Evolutionary conservation across 805 yeast species (phyloP).

Genomic region (Cyberlindnera euphorbiiphila): DNA sequence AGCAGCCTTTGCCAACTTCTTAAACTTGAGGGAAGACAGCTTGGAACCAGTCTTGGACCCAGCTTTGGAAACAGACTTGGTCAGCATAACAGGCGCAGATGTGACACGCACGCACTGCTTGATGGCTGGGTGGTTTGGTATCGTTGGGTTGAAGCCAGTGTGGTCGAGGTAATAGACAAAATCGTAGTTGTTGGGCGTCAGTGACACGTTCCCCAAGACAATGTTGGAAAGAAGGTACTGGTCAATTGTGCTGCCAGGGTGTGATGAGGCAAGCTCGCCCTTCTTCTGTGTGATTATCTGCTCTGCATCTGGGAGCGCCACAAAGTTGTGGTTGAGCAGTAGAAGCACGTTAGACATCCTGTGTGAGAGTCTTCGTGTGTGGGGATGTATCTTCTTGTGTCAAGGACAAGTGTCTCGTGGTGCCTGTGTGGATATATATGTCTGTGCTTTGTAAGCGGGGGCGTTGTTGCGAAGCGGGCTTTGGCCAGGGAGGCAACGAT

Average conservation of each 20-base stretch:
- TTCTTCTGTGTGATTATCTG: conserved; percentile 18
- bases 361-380: neutral
- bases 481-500: no score
- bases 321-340: conserved; percentile 25
- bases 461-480: no score
- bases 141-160: conserved; percentile 20
- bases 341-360: conserved; percentile 24
- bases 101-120: conserved; percentile 19
- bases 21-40: conserved; percentile 27
- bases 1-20: conserved; percentile 19
- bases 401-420: no score
- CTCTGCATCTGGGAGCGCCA: conserved; percentile 24
- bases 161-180: conserved; percentile 25
- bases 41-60: conserved; percentile 23
- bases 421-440: no score
- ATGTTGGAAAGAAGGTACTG: conserved; percentile 27
- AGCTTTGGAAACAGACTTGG: conserved; percentile 1
- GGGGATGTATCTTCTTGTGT: no score
- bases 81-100: conserved; percentile 11
- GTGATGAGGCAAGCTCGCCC: conserved; percentile 12
- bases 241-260: conserved; percentile 18
- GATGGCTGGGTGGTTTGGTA: conserved; percentile 26
- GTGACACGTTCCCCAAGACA: conserved; percentile 21
- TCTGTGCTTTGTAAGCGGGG: no score
- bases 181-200: conserved; percentile 23